phyloP scores from a whole-genome alignment of 1,284 basidiomycete genomes.

The Volvariella volvacea region DNA sequence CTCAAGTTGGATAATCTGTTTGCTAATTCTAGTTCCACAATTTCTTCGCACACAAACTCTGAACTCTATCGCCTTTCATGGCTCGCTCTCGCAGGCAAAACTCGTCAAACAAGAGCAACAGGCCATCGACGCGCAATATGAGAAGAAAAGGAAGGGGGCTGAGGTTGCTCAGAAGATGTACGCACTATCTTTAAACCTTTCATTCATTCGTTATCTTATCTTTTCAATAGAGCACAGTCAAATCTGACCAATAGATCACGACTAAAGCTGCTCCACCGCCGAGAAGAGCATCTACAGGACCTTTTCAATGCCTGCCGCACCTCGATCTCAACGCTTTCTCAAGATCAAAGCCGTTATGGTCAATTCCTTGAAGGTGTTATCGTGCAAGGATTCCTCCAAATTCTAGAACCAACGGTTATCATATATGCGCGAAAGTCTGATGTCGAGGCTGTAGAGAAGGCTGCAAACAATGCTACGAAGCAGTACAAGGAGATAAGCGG shows the following conservation, averaged over 20 bases:
- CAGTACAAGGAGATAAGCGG: conserved; percentile 77
- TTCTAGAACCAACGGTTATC: conserved; percentile 66
- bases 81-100: too few relatives aligned
- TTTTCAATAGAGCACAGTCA: conserved; percentile 74
- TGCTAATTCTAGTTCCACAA: too few relatives aligned
- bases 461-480: conserved; percentile 55
- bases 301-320: conserved; percentile 78
- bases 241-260: conserved; percentile 96
- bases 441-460: conserved; percentile 44
- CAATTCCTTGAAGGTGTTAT: conserved; percentile 79
- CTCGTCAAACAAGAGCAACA: conserved; percentile 92
- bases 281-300: conserved; percentile 89
- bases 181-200: conserved; percentile 19
- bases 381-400: conserved; percentile 67
- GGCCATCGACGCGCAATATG: conserved; percentile 85
- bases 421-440: conserved; percentile 65
- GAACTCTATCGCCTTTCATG: too few relatives aligned
- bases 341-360: conserved; percentile 68
- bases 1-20: too few relatives aligned
- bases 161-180: conserved; percentile 95
- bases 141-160: conserved; percentile 91
- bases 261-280: conserved; percentile 82
- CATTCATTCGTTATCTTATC: conserved; percentile 5
- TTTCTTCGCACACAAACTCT: too few relatives aligned
- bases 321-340: conserved; percentile 56